Conservation (phyloP, 768 basidiomycete species). For the Podaxis carcinomalis region DNA sequence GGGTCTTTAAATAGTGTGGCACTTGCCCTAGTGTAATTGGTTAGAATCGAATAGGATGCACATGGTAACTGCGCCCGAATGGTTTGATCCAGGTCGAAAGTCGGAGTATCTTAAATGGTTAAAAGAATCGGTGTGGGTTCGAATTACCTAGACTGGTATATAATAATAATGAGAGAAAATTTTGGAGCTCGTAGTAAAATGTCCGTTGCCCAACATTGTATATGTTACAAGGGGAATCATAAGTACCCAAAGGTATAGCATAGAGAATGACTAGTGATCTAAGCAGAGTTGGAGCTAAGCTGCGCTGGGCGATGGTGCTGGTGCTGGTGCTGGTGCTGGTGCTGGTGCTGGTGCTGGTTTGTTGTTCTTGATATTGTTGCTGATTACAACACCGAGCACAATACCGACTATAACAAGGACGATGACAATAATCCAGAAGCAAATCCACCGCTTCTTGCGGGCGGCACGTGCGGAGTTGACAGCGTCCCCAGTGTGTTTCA, state of each 20-base stretch:
- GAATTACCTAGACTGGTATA: conserved; percentile 8
- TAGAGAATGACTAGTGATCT: not conserved
- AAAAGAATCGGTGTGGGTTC: conserved; percentile 5
- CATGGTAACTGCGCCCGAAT: not conserved
- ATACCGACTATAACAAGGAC: conserved; percentile 65
- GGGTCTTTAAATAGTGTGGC: not conserved
- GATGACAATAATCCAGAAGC: conserved; percentile 72
- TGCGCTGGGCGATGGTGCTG: not conserved
- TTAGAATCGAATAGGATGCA: no score
- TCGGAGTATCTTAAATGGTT: conserved; percentile 6
- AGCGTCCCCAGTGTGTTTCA: conserved; percentile 82
- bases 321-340: not conserved
- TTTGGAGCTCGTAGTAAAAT: not conserved
- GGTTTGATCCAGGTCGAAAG: not conserved
- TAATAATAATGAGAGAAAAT: conserved; percentile 1
- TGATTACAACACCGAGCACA: conserved; percentile 54
- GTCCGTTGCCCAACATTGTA: not conserved
- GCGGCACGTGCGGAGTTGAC: conserved; percentile 83
- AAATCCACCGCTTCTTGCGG: conserved; percentile 96
- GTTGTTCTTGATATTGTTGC: conserved; percentile 34
- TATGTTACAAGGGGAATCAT: not conserved
- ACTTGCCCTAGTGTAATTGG: not conserved
- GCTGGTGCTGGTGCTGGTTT: not conserved
- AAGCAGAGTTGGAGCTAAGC: not conserved
- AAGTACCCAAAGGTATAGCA: conserved; percentile 1